Evolutionary conservation across 2,329 filamentous ascomycete genomes (phyloP).

Genomic region (Penicillium fuscoglaucum): DNA sequence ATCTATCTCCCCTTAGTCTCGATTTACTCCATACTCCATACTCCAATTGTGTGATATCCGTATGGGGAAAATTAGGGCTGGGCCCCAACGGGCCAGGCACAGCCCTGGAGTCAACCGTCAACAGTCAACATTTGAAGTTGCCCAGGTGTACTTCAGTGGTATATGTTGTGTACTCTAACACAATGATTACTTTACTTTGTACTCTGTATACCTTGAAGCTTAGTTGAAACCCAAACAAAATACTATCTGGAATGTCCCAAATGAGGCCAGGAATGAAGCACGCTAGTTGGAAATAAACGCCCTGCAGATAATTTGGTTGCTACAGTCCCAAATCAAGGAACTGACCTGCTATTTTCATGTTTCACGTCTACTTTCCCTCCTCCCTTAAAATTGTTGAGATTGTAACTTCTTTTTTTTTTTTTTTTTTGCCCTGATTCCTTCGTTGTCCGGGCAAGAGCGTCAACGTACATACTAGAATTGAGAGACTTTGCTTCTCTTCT

Average conservation of each 20-base stretch:
- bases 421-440: neutral
- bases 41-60: conserved; percentile 1
- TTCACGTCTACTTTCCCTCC: neutral
- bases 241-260: neutral
- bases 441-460: neutral
- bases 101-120: neutral
- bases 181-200: neutral
- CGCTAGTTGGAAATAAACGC: conserved; percentile 1
- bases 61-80: conserved; percentile 1
- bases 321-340: conserved; percentile 11
- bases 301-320: conserved; percentile 8
- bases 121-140: neutral
- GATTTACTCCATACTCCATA: neutral
- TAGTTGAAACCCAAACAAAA: neutral
- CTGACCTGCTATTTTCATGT: neutral
- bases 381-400: neutral
- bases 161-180: neutral
- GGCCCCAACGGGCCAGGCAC: neutral
- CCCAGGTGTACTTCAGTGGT: neutral
- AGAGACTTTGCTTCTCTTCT: neutral
- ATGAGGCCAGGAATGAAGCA: conserved; percentile 7
- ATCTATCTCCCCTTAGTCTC: neutral
- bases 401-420: neutral
- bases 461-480: neutral
- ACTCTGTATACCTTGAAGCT: neutral